phyloP scores from a whole-genome alignment of 2,329 filamentous ascomycete species.

The Harringtonia aguacate region DNA sequence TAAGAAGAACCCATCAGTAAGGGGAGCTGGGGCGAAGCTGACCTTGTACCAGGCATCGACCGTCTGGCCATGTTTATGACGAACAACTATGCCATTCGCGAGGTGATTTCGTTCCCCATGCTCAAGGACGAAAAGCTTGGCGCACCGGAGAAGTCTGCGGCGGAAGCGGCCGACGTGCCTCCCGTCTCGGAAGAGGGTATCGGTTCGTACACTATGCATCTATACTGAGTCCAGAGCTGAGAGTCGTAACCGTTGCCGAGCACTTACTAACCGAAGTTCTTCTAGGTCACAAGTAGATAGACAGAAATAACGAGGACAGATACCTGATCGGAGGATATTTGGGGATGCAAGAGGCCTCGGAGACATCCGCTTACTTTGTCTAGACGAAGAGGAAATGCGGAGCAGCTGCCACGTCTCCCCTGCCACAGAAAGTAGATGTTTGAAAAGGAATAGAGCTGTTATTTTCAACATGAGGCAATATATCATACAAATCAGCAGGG shows the following conservation, averaged over 20 bases:
- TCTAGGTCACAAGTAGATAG: constrained; percentile 11
- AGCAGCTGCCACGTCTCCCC: too few relatives aligned
- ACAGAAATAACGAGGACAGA: too few relatives aligned
- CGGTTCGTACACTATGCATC: constrained; percentile 6
- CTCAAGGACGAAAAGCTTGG: constrained; percentile 72
- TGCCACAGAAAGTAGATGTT: neutral
- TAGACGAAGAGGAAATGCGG: too few relatives aligned
- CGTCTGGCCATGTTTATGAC: constrained; percentile 54
- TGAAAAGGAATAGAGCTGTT: neutral
- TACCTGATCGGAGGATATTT: too few relatives aligned
- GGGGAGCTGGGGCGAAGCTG: neutral
- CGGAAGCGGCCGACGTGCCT: constrained; percentile 20
- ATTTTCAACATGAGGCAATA: neutral
- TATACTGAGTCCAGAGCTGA: neutral
- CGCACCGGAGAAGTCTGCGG: constrained; percentile 36
- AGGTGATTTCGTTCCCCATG: constrained; percentile 93
- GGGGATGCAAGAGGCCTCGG: too few relatives aligned
- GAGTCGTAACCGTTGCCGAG: too few relatives aligned
- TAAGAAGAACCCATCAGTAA: neutral
- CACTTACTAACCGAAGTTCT: neutral
- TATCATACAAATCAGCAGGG: neutral
- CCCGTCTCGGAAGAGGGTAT: constrained; percentile 25
- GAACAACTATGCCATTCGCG: constrained; percentile 90
- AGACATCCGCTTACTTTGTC: too few relatives aligned
- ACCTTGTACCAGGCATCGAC: constrained; percentile 57